Evolutionary conservation across 495 filamentous ascomycete species (phyloP), one percentile per base, ranked within the genome.

Genomic region (Podospora conica): DNA sequence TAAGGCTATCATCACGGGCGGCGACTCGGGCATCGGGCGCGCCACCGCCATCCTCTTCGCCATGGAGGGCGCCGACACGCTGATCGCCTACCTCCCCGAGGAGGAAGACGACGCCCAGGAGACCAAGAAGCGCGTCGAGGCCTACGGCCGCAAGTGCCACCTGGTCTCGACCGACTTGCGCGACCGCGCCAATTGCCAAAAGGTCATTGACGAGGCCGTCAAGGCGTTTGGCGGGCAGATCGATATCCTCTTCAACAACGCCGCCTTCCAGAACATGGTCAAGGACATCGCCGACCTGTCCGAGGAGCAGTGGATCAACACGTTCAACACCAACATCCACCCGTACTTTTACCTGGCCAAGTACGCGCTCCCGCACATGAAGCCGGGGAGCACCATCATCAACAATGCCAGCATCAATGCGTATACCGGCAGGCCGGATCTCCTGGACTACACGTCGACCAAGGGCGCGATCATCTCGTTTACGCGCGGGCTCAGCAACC

Each of bases 381-480:
- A 86, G 74, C 75, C 76, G n/a, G 91, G 91, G 33, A 83, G 85
- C 63, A 88, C 85, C 23, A 92, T 96, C 74, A 92, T 95, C 81
- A 94, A 93, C 76, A 91, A 90, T 76, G 87, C 90, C 56, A 82
- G 77, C 65, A 91, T 95, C 63, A 95, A 95, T 76, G 88, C 87
- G 29, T 96, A 94, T 79, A 85, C 91, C 66, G 91, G 91, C 31
- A 88, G 90, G 15, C 88, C 87, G 0, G 91, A 95, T 71, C 84
- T 96, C 1, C 84, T 96, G 27, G 92, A 96, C 78, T 95, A 96
- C 78, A 92, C 91, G 3, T 85, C 89, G 9, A 90, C 87, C 53
- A 96, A 96, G 73, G 91, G 91, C 60, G 91, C 91, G 63, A 90
- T 95, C 66, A 79, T 96, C 3, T 83, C 91, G 18, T 94, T 96